Evolutionary conservation across 345 rosid species (phyloP), one percentile per base, ranked within the genome.

Genomic region (Noccaea bulbosa): DNA sequence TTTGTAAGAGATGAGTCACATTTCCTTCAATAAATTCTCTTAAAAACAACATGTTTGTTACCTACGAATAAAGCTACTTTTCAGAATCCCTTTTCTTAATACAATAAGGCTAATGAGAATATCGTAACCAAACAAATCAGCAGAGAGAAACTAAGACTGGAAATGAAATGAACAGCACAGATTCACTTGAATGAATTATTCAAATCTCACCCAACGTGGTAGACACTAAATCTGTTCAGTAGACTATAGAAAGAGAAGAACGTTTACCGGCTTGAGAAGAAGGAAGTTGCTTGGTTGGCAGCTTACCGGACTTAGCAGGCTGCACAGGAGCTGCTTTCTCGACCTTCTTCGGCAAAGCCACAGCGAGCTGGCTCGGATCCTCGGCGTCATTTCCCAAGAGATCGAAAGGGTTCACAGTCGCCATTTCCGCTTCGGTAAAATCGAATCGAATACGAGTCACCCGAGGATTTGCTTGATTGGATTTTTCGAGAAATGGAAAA

Each of bases 381-480:
- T 88, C 99, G 7, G 76, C 80, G 47, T 85, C 96, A 44, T 81
- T 91, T 3, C 84, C 95, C 39, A 94, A 79, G 82, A 89, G 85
- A 81, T 82, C 86, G 61, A 94, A 94, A 8, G 90, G 92, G 84
- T 94, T 94, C 85, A 41, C 5, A 68, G 89, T 84, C 59, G 99
- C 82, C 99, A 94, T 93, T 6, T 71, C 54, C 47, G 35, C 37
- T 43, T 22, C 38, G 67, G n/a, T 8, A 53, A 54, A 54, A 33
- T 60, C 2, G 39, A 39, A 38, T 35, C 49, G 17, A 2, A 38
- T 40, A 70, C 22, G 48, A 44, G 44, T 45, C 39, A 37, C 70
- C 14, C 3, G 48, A 60, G 33, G 64, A 11, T 24, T 41, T 48
- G 43, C 22, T 17, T 16, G 47, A 14, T 33, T 20, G 60, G 71